These are phyloP conservation scores for Evansstolkia leycettana DNA, from an alignment of 495 filamentous ascomycete genomes.

Conservation along the genomic window DNA sequence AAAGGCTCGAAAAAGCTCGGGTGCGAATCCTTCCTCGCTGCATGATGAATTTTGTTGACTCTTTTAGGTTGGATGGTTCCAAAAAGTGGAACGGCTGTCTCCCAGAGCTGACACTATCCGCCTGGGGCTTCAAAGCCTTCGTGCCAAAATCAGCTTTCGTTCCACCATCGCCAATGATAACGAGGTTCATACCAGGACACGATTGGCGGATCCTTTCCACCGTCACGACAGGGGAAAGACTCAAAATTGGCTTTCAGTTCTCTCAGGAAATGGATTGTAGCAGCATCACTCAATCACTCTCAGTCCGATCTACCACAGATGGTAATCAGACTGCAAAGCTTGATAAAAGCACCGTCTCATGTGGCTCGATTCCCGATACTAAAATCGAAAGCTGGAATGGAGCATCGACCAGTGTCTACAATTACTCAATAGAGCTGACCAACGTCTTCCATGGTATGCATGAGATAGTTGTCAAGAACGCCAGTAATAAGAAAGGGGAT, in stretches of 20 bases:
- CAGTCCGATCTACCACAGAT: slow-evolving; percentile 29
- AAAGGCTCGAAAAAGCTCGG: slow-evolving; percentile 14
- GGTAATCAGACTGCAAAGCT: slow-evolving; percentile 9
- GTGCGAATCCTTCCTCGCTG: background rate
- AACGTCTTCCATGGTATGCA: slow-evolving; percentile 40
- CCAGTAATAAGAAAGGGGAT: slow-evolving; percentile 18
- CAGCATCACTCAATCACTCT: slow-evolving; percentile 25
- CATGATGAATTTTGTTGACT: too few species aligned
- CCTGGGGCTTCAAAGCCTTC: slow-evolving; percentile 45
- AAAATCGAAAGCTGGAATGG: slow-evolving; percentile 16
- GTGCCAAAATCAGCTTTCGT: slow-evolving; percentile 35
- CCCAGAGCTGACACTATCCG: slow-evolving; percentile 26
- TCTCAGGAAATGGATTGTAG: slow-evolving; percentile 46
- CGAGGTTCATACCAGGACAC: slow-evolving; percentile 45
- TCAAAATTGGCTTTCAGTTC: slow-evolving; percentile 38
- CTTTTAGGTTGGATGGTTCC: slow-evolving; percentile 9
- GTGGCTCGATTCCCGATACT: slow-evolving; percentile 8
- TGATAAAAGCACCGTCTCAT: slow-evolving; percentile 10
- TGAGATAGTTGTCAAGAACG: slow-evolving; percentile 31
- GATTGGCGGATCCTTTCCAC: slow-evolving; percentile 37
- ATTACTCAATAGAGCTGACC: slow-evolving; percentile 19
- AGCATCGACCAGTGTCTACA: slow-evolving; percentile 22
- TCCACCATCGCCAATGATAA: slow-evolving; percentile 39
- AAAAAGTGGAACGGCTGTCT: slow-evolving; percentile 36
- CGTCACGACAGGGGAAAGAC: slow-evolving; percentile 13